Conservation (phyloP, 345 rosid species). For the Passiflora organensis region DNA sequence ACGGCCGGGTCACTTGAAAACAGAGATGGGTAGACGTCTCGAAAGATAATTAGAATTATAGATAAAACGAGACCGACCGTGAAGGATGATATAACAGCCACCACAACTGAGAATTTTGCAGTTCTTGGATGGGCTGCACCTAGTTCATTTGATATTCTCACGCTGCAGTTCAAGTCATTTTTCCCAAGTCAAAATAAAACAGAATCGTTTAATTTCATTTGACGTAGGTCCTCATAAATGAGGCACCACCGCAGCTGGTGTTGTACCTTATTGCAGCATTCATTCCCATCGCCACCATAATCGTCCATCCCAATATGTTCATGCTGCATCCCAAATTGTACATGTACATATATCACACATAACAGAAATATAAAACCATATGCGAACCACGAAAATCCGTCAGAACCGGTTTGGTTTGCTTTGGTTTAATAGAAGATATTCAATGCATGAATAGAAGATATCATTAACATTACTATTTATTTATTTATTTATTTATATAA, state of each 20-base stretch:
- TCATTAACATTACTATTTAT: too few species aligned
- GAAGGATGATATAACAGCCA: conserved; percentile 51
- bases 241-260: too few species aligned
- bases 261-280: conserved; percentile 78
- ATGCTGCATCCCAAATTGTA: conserved; percentile 30
- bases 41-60: conserved; percentile 32
- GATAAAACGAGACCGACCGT: conserved; percentile 44
- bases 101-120: conserved; percentile 49
- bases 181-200: not conserved
- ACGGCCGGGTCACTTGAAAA: conserved; percentile 55
- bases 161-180: conserved; percentile 32
- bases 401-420: too few species aligned
- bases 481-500: too few species aligned
- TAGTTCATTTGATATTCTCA: conserved; percentile 72
- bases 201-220: not conserved
- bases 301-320: conserved; percentile 83
- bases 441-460: too few species aligned
- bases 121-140: conserved; percentile 72
- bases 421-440: too few species aligned
- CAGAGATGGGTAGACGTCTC: conserved; percentile 48
- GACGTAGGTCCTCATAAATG: too few species aligned
- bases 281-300: conserved; percentile 77
- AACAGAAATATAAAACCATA: not conserved
- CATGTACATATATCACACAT: not conserved
- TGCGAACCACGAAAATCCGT: too few species aligned